These are phyloP conservation scores for Trichosporon ovoides DNA, from an alignment of 1,284 basidiomycete genomes.

Conservation along the genomic window DNA sequence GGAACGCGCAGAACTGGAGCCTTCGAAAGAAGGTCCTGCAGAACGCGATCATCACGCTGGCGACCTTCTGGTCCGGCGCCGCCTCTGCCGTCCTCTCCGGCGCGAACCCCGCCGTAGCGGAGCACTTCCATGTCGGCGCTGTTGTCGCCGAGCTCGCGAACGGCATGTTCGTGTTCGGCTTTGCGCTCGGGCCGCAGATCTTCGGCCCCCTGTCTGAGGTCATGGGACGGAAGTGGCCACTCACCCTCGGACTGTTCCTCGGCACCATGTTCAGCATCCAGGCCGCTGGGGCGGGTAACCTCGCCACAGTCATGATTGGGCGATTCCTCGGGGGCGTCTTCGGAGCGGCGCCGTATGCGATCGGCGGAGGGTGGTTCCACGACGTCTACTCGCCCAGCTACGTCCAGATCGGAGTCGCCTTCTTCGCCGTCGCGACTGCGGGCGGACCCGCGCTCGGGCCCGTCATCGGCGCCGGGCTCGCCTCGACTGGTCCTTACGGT, in stretches of 20 bases:
- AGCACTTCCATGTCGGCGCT: slow-evolving; percentile 12
- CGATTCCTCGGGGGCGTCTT: slow-evolving; percentile 60
- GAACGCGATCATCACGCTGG: slow-evolving; percentile 19
- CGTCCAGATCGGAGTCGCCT: slow-evolving; percentile 16
- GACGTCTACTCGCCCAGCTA: slow-evolving; percentile 15
- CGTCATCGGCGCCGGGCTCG: slow-evolving; percentile 19
- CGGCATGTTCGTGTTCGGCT: slow-evolving; percentile 24
- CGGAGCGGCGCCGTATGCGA: slow-evolving; percentile 22
- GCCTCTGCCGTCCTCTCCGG: slow-evolving; percentile 15
- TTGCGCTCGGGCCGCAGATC: slow-evolving; percentile 55
- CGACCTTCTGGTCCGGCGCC: slow-evolving; percentile 23
- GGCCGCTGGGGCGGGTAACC: slow-evolving; percentile 52
- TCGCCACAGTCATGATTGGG: slow-evolving; percentile 62
- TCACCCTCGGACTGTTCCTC: slow-evolving; percentile 27
- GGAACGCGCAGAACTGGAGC: slow-evolving; percentile 65
- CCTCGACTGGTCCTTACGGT: slow-evolving; percentile 11
- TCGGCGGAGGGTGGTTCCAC: slow-evolving; percentile 24
- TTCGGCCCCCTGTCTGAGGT: slow-evolving; percentile 60
- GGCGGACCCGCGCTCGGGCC: slow-evolving; percentile 19
- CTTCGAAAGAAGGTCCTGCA: slow-evolving; percentile 16
- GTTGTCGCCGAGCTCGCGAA: slow-evolving; percentile 23
- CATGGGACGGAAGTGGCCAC: slow-evolving; percentile 44
- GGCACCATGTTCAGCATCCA: slow-evolving; percentile 38
- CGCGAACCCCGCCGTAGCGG: slow-evolving; percentile 1
- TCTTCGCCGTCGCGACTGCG: slow-evolving; percentile 19